Conservation (phyloP, 768 basidiomycete species). For the Xerocomellus dryophilus region DNA sequence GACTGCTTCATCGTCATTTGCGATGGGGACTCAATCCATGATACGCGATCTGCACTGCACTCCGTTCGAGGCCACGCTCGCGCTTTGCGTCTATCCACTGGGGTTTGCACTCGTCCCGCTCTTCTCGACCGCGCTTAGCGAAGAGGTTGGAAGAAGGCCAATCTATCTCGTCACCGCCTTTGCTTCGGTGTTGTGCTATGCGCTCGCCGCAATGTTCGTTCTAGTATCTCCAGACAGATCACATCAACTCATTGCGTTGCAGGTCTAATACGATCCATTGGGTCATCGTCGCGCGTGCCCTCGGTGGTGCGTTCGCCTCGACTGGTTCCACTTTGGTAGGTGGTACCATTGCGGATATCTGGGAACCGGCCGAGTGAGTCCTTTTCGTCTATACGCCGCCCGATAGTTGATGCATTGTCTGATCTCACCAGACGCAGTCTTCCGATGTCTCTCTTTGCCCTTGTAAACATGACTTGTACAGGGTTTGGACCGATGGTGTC, state of each 20-base stretch:
- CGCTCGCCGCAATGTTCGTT: constrained; percentile 32
- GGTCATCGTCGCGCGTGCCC: constrained; percentile 56
- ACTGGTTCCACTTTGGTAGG: constrained; percentile 69
- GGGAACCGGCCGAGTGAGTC: constrained; percentile 54
- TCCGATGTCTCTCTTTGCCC: constrained; percentile 71
- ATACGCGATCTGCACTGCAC: constrained; percentile 42
- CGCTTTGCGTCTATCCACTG: constrained; percentile 51
- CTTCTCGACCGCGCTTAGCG: constrained; percentile 63
- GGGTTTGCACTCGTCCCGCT: constrained; percentile 64
- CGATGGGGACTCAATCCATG: constrained; percentile 56
- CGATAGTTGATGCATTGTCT: background rate
- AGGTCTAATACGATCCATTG: constrained; percentile 48
- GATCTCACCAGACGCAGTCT: constrained; percentile 52
- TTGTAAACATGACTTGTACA: constrained; percentile 58
- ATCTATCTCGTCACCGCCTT: constrained; percentile 51
- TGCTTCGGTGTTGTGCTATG: constrained; percentile 42
- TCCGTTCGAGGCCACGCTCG: constrained; percentile 43
- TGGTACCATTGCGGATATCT: constrained; percentile 68
- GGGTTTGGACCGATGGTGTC: constrained; percentile 63
- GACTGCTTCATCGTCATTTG: constrained; percentile 49
- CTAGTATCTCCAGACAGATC: background rate
- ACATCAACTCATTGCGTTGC: background rate
- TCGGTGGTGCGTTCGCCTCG: constrained; percentile 63
- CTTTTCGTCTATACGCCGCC: background rate
- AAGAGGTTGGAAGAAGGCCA: constrained; percentile 64